Base-by-base conservation (phyloP, 768 basidiomycete species). In the Termitomyces sp. region DNA sequence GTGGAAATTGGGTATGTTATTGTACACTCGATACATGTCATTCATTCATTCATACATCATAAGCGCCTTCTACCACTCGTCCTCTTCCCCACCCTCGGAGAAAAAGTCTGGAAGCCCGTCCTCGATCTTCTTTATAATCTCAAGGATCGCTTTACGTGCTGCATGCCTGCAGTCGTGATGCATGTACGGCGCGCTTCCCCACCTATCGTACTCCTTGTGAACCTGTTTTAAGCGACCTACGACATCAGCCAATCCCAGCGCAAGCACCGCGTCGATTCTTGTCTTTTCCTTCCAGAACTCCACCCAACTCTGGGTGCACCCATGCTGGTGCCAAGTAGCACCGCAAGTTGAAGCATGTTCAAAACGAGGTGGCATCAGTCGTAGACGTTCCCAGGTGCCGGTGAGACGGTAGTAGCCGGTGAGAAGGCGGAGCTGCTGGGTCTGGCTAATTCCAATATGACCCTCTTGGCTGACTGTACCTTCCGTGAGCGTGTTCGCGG, bases 261-360 rank as follows among this genome's bases (percentile, higher is more conserved):
- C 69, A 34, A 90, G 74, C 29, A 90, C 81, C 3, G 76, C 67
- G 36, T 89, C 88, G 46, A 80, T 75, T 63, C 77, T 77, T 27
- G 84, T 82, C 69, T 86, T 87, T 62, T 89, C 87, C 69, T 86
- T 87, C 88, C 88, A 90, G 66, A 89, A 90, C 53, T 89, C 88
- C 12, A 81, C 66, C 87, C 88, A 90, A 55, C 82, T 82, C 68
- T 87, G 86, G 24, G 78, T 81, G 62, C 88, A 90, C 20, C 82
- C 80, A 56, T 85, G 83, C 63, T 87, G 86, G 64, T 87, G 84
- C 86, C 87, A 90, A 10, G 82, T 84, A 16, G 84, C 79, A 42
- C 79, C 81, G 62, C 88, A 89, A 4, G 80, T 71, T 8, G 79
- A 68, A 2, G 84, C 78, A 63, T 90, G 88, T 31, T 84, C 84